Percentiles rank a stretch among this genome's conserved stretches.
Conservation (phyloP, 1,284 basidiomycete species). For the Ceratobasidium sp. region DNA sequence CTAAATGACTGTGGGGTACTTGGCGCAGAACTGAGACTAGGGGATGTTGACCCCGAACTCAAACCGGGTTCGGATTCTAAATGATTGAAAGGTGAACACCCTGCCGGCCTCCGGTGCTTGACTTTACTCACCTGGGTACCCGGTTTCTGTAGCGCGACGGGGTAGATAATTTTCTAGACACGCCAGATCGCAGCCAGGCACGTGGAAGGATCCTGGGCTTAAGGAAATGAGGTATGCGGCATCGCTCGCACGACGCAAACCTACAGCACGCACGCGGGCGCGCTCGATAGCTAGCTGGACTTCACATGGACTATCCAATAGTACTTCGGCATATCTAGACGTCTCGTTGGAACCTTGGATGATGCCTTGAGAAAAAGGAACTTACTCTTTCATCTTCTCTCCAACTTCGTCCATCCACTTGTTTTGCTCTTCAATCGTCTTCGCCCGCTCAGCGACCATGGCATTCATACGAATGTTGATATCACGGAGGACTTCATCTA, state of each 20-base stretch:
- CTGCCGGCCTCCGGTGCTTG: not conserved
- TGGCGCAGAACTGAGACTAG: not conserved
- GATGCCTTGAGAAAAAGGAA: not conserved
- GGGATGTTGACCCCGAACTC: not conserved
- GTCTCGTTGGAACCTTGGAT: too few species aligned
- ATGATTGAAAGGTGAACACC: not conserved
- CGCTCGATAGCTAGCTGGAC: conserved; percentile 14
- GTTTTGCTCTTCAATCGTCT: not conserved
- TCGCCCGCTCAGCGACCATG: not conserved
- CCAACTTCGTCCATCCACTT: not conserved
- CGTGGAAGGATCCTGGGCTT: not conserved
- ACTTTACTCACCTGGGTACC: not conserved
- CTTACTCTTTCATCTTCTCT: conserved; percentile 6
- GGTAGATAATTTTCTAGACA: not conserved
- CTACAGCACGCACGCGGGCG: not conserved
- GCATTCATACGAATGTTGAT: not conserved
- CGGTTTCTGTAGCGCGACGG: not conserved
- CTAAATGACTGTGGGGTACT: not conserved
- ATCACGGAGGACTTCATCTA: not conserved
- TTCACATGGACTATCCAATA: conserved; percentile 3
- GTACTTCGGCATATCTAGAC: conserved; percentile 7
- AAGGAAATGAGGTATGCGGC: not conserved
- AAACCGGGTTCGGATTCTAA: conserved; percentile 3
- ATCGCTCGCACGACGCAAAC: not conserved
- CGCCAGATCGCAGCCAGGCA: not conserved